A percentile compares a stretch with the other conserved stretches of the same genome.
phyloP scores from a whole-genome alignment of 768 basidiomycete species.

The Daedaleopsis sinensis region DNA sequence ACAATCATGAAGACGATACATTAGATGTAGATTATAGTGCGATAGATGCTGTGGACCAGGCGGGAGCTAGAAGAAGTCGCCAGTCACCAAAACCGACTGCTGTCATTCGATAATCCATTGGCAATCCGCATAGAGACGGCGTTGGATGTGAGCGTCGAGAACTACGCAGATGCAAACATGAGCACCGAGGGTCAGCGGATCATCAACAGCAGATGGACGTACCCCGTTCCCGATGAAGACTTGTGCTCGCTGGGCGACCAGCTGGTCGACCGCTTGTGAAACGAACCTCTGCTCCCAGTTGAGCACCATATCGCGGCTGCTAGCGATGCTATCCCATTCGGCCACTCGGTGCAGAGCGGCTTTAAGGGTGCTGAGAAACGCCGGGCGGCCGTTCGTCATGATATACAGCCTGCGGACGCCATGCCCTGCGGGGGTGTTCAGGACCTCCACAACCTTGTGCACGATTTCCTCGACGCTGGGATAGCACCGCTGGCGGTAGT shows the following conservation, averaged over 20 bases:
- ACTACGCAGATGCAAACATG: constrained; percentile 30
- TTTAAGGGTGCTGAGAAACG: constrained; percentile 52
- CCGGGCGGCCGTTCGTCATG: constrained; percentile 63
- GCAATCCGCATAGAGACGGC: constrained; percentile 47
- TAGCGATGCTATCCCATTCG: constrained; percentile 52
- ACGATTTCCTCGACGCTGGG: constrained; percentile 55
- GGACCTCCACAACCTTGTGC: constrained; percentile 38
- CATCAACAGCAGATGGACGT: constrained; percentile 26
- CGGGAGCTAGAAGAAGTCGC: neutral
- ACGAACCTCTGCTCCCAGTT: constrained; percentile 58
- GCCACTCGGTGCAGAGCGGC: constrained; percentile 38
- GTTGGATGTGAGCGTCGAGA: constrained; percentile 51
- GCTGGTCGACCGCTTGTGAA: constrained; percentile 66
- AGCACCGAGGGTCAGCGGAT: too few species aligned
- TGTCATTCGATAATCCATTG: constrained; percentile 36
- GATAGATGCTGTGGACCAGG: too few species aligned
- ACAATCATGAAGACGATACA: too few species aligned
- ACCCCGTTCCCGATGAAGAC: constrained; percentile 75
- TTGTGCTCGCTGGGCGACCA: constrained; percentile 63
- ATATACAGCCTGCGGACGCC: constrained; percentile 54
- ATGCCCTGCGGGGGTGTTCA: constrained; percentile 18
- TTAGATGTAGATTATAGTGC: too few species aligned
- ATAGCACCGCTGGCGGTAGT: constrained; percentile 52
- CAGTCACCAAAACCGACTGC: constrained; percentile 43
- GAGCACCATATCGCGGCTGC: constrained; percentile 57